Evolutionary conservation across 2,329 filamentous ascomycete species (phyloP).

Genomic region (Fusarium albosuccineum): DNA sequence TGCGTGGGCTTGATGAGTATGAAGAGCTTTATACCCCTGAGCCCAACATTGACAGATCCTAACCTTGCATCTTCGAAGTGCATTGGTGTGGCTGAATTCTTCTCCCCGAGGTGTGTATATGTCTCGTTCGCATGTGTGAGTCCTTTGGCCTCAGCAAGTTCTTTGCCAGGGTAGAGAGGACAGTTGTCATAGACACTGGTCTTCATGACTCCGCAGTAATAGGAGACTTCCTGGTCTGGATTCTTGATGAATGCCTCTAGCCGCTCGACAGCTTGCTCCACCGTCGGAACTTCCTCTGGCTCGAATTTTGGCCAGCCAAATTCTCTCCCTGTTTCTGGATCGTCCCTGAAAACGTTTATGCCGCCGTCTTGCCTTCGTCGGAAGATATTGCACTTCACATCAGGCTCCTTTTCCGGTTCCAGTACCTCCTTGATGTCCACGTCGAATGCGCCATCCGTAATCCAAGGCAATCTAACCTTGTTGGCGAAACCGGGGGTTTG

Average conservation of each 20-base stretch:
- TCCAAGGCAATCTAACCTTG: conserved; percentile 7
- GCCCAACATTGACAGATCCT: conserved; percentile 7
- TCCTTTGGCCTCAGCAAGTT: not conserved
- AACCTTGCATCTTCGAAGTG: conserved; percentile 11
- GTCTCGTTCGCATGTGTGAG: conserved; percentile 8
- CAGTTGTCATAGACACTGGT: not conserved
- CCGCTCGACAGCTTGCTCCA: not conserved
- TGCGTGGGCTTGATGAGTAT: not conserved
- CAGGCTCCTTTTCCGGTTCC: not conserved
- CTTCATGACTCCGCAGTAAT: conserved; percentile 4
- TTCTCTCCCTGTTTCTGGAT: not conserved
- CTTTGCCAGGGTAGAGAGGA: conserved; percentile 11
- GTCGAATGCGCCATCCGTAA: not conserved
- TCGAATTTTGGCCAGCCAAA: conserved; percentile 13
- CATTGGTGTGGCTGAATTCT: conserved; percentile 5
- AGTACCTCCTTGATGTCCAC: not conserved
- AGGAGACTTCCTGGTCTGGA: not conserved
- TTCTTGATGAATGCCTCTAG: not conserved
- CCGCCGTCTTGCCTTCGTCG: not conserved
- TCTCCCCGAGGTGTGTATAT: conserved; percentile 6
- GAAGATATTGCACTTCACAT: conserved; percentile 5
- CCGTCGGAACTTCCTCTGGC: not conserved
- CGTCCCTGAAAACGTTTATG: conserved; percentile 5
- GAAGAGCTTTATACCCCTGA: not conserved
- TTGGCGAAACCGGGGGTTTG: not conserved